Evolutionary conservation across 2,329 filamentous ascomycete species (phyloP).

Genomic region (Colletotrichum sp.): DNA sequence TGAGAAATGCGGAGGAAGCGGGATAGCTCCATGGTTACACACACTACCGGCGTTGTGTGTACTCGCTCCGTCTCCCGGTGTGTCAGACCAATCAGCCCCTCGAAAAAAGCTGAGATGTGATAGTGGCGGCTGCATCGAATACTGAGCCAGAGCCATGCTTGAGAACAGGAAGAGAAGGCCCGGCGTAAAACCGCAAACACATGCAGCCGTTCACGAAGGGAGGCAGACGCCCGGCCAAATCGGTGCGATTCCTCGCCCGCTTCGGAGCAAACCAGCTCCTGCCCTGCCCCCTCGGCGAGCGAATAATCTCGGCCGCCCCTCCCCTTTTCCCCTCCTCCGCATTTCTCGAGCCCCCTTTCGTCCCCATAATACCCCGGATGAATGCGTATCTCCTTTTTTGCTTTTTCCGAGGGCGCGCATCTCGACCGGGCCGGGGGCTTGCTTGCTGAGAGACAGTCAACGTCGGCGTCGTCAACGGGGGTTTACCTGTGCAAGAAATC

Average conservation of each 20-base stretch:
- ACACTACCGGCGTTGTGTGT: neutral
- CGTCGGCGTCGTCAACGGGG: neutral
- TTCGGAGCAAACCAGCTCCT: neutral
- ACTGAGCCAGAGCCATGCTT: neutral
- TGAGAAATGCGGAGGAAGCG: neutral
- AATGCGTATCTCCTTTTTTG: neutral
- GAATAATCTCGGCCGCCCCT: neutral
- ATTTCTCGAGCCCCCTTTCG: neutral
- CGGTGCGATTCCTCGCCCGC: conserved; percentile 13
- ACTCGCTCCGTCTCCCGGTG: neutral
- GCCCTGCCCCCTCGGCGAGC: neutral
- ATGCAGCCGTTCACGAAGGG: neutral
- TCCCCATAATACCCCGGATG: conserved; percentile 1
- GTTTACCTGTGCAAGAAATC: neutral
- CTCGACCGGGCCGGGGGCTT: neutral
- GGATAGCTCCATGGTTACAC: neutral
- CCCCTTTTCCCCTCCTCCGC: neutral
- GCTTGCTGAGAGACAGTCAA: neutral
- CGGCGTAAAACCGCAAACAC: neutral
- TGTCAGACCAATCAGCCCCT: conserved; percentile 7
- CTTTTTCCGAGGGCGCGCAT: neutral
- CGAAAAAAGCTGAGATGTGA: neutral
- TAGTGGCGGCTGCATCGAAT: neutral
- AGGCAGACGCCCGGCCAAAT: conserved; percentile 1
- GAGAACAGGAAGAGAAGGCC: neutral